Percentiles rank a stretch among this genome's conserved stretches.
phyloP scores from a whole-genome alignment of 176 grass and related monocot species.

The Bothriochloa decipiens region DNA sequence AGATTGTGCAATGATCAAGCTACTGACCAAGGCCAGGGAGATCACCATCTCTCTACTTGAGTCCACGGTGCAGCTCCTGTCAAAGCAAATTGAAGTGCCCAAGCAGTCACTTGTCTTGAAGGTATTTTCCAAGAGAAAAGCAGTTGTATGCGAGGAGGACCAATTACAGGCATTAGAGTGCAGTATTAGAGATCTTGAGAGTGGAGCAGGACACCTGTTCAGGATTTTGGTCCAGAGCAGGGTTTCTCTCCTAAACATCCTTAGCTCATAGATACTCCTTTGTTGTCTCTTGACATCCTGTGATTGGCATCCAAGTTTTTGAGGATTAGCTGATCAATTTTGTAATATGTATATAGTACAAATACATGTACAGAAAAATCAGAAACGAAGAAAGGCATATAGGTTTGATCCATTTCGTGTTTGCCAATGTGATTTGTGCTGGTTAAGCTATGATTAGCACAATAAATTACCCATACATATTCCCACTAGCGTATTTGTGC shows the following conservation, averaged over 20 bases:
- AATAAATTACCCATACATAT: not conserved
- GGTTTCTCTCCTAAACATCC: constrained; percentile 55
- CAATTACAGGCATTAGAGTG: constrained; percentile 54
- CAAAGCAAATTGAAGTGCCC: constrained; percentile 38
- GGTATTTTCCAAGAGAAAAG: constrained; percentile 46
- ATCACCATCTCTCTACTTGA: constrained; percentile 41
- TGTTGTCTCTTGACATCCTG: not conserved
- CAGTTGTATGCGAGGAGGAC: constrained; percentile 34
- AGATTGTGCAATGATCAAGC: constrained; percentile 23
- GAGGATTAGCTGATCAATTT: constrained; percentile 34
- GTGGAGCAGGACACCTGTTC: constrained; percentile 37
- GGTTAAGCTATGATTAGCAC: not conserved
- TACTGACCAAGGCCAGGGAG: constrained; percentile 46
- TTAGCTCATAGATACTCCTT: constrained; percentile 35
- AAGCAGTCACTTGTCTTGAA: constrained; percentile 51
- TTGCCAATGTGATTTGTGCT: not conserved
- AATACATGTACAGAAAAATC: constrained; percentile 14
- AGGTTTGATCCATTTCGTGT: constrained; percentile 21
- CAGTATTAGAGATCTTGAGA: constrained; percentile 48
- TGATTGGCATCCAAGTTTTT: constrained; percentile 37
- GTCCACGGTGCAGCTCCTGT: constrained; percentile 22
- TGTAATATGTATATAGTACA: constrained; percentile 17
- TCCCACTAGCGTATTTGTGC: not conserved
- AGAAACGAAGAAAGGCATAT: not conserved
- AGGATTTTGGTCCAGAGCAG: constrained; percentile 53